phyloP scores from a whole-genome alignment of 345 rosid genomes.

The Acer campestre region DNA sequence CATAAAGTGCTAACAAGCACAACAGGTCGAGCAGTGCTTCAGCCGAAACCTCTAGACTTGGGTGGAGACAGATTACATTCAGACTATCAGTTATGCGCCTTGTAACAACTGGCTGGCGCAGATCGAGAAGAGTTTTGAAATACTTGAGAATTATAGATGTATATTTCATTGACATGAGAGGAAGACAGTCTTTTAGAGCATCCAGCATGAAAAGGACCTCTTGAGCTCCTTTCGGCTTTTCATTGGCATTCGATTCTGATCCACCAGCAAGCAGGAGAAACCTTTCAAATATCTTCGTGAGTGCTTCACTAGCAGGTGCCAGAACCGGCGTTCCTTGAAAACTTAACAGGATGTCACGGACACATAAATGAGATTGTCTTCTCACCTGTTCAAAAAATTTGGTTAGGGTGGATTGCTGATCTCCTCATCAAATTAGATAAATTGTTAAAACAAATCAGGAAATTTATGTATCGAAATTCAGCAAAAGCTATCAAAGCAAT shows the following conservation, averaged over 20 bases:
- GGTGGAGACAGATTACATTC: constrained; percentile 57
- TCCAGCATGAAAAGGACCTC: constrained; percentile 69
- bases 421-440: background rate
- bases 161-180: constrained; percentile 63
- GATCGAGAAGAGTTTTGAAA: constrained; percentile 62
- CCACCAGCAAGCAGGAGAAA: constrained; percentile 71
- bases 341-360: constrained; percentile 59
- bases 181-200: constrained; percentile 77
- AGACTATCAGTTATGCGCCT: constrained; percentile 76
- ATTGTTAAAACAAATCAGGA: background rate
- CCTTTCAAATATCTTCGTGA: constrained; percentile 61
- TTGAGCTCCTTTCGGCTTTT: constrained; percentile 74
- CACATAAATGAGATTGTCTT: constrained; percentile 60
- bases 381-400: constrained; percentile 58
- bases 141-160: constrained; percentile 56
- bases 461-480: background rate
- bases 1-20: constrained; percentile 51
- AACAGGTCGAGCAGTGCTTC: constrained; percentile 71
- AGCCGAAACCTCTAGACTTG: constrained; percentile 56
- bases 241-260: constrained; percentile 47
- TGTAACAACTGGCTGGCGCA: constrained; percentile 61
- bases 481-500: background rate
- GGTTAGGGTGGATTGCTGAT: background rate
- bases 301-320: constrained; percentile 72
- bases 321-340: constrained; percentile 52